Evolutionary conservation across 2,329 filamentous ascomycete genomes (phyloP), one percentile per base, ranked within the genome.

Genomic region (Xylaria hypoxylon): DNA sequence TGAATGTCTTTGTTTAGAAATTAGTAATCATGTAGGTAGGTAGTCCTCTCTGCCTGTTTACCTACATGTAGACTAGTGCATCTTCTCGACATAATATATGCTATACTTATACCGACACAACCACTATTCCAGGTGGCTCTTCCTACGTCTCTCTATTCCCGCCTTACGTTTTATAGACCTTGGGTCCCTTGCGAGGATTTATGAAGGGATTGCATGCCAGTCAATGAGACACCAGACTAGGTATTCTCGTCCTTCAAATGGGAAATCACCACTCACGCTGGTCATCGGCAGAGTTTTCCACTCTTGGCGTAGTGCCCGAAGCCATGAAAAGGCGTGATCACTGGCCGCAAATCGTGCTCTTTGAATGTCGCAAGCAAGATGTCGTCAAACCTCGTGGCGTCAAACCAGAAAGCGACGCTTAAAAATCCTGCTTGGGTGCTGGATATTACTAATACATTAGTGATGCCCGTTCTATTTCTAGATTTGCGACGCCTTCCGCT

Each of bases 321-420:
- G 47, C 63, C 44, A 42, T 58, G 28, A n/a, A 35, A 53, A 59
- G 53, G 58, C 47, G 59, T 66, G 52, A 62, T 11, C n/a, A 15
- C 3, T 11, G 35, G 33, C 38, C 42, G 53, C 33, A 66, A 53
- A 19, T 51, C 63, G 45, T 65, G 58, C 51, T 62, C 28, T 51
- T 38, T 26, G 15, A 19, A 33, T 22, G 26, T 24, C 2, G 22
- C 31, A 1, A n/a, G 31, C 22, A 26, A 44, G 24, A 45, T 31
- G 38, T 28, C 33, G 22, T 42, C 28, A 47, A 58, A 51, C 11
- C 17, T 52, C 11, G 38, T 38, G 53, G 47, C 48, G 31, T 55
- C 31, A 59, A 47, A 58, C 33, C 15, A 52, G 22, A 45, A 44
- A 48, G 22, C 4, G 47, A 55, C 45, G 24, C 31, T 31, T 31